Evolutionary conservation across 2,329 filamentous ascomycete species (phyloP), one percentile per base, ranked within the genome.

Genomic region (Corinectria fuckeliana): DNA sequence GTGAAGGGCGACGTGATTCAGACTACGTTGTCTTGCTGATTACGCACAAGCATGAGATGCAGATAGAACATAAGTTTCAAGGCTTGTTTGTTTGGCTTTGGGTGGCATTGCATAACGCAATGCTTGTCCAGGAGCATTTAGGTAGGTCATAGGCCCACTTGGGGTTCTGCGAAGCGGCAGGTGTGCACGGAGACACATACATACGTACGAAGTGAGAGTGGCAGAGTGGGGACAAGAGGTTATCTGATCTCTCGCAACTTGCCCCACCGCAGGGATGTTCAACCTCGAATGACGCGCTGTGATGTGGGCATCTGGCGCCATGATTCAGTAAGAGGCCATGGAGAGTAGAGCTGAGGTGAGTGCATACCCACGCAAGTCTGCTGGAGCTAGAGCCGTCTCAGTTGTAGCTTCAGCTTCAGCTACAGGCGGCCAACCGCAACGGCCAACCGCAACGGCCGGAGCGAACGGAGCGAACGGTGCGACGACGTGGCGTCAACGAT

Each of bases 321-420:
- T 71, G 69, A 58, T 65, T 57, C 58, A 70, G 30, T 64, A 69
- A 55, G 53, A 49, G 45, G 64, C 57, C 58, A 78, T 78, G 76
- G 76, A 78, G 67, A 74, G 67, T 69, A 73, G 71, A 75, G 76
- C 76, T 66, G 71, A 73, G 71, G 76, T 77, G 60, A 71, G 71
- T 53, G 20, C 18, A 26, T 42, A 25, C 36, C 32, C 5, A 36
- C n/a, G 7, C 32, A 36, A 36, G 32, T 7, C 32, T 36, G 6
- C 32, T 8, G 32, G 7, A 4, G n/a, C n/a, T n/a, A 36, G 32
- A 9, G n/a, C n/a, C n/a, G 30, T 32, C 30, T 11, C 30, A 10
- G 6, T 34, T n/a, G 14, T 7, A 16, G n/a, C 3, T n/a, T 10
- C 32, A n/a, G n/a, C n/a, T n/a, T n/a, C n/a, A n/a, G n/a, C n/a